Conservation (phyloP, 176 grass and related monocot genomes). For the Ensete ventricosum region DNA sequence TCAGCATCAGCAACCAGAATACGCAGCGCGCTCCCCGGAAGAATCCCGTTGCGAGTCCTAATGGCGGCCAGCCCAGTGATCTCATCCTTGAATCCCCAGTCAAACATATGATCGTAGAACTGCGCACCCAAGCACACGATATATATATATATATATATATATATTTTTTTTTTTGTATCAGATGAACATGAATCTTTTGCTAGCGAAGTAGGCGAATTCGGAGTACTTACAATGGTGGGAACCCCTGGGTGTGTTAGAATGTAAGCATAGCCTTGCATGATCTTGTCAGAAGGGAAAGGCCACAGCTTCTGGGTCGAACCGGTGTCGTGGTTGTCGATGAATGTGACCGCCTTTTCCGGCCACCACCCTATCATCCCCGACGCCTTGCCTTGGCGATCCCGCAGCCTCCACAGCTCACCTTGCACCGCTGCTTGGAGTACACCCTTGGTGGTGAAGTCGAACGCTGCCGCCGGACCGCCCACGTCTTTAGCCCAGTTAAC, state of each 20-base stretch:
- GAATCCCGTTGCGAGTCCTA: not conserved
- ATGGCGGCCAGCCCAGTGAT: not conserved
- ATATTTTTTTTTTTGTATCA: too few species aligned
- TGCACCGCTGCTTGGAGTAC: slow-evolving; percentile 56
- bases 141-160: too few species aligned
- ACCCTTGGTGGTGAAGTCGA: slow-evolving; percentile 93
- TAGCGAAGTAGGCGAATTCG: not conserved
- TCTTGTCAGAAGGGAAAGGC: slow-evolving; percentile 65
- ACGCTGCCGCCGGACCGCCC: slow-evolving; percentile 40
- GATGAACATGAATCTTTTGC: not conserved
- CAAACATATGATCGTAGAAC: not conserved
- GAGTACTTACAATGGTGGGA: slow-evolving; percentile 58
- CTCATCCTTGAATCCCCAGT: not conserved
- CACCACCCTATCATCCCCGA: slow-evolving; percentile 63
- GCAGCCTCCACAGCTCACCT: slow-evolving; percentile 64
- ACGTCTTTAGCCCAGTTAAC: slow-evolving; percentile 60
- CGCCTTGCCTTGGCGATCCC: slow-evolving; percentile 53
- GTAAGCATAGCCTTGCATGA: slow-evolving; percentile 79
- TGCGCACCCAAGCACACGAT: not conserved
- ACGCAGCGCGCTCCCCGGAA: not conserved
- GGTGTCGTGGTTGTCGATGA: slow-evolving; percentile 89
- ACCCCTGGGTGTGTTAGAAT: slow-evolving; percentile 75
- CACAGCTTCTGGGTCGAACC: slow-evolving; percentile 50
- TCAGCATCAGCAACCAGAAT: not conserved
- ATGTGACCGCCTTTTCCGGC: slow-evolving; percentile 75